These are phyloP conservation scores for Pharus latifolius DNA, from an alignment of 176 grass and related monocot species.

Conservation along the genomic window DNA sequence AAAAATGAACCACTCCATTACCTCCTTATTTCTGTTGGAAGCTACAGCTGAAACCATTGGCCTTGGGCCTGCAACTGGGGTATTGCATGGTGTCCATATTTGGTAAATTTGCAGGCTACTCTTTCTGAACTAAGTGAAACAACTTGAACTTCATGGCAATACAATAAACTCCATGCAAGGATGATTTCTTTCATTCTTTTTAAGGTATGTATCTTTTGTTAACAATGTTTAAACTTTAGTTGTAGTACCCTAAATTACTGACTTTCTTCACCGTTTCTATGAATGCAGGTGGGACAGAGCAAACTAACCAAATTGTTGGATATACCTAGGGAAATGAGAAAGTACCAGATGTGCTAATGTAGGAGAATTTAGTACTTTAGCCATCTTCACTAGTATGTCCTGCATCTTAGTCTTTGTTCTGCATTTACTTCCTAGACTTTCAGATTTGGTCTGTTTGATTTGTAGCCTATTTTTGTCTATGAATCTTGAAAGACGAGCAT, in stretches of 20 bases:
- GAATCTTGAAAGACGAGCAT: not conserved
- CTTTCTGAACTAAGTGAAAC: not conserved
- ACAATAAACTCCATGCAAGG: not conserved
- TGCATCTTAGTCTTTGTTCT: not conserved
- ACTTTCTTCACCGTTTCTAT: not conserved
- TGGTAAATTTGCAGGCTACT: not conserved
- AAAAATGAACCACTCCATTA: not conserved
- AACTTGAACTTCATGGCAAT: not conserved
- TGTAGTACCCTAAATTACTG: not conserved
- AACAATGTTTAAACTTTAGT: not conserved
- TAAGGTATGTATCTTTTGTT: conserved; percentile 6
- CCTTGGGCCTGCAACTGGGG: not conserved
- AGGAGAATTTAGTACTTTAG: not conserved
- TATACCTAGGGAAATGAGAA: not conserved
- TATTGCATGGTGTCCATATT: not conserved
- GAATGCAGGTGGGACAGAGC: conserved; percentile 7
- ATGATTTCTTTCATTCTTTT: not conserved
- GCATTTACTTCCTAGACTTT: not conserved
- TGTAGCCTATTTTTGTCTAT: not conserved
- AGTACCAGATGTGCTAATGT: not conserved
- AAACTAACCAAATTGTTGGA: not conserved
- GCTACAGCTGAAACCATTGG: not conserved
- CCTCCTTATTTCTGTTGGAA: not conserved
- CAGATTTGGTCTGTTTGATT: not conserved
- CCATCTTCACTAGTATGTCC: not conserved